Percentiles rank a stretch among this genome's conserved stretches.
Evolutionary conservation across 2,329 filamentous ascomycete species (phyloP).

Genomic region (Calonectria naviculata): DNA sequence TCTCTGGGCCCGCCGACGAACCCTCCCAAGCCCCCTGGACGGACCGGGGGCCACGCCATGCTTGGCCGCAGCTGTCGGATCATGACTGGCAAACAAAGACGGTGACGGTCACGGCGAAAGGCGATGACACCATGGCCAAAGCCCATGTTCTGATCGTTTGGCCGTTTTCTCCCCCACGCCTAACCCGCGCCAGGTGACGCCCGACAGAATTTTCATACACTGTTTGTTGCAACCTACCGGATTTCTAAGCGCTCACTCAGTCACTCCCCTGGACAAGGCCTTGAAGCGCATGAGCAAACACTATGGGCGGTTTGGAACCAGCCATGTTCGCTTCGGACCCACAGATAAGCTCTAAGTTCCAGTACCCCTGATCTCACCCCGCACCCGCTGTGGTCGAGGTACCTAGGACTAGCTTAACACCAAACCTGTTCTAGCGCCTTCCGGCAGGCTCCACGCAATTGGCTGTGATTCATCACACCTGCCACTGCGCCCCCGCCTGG

Average conservation of each 20-base stretch:
- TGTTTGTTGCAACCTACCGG: neutral
- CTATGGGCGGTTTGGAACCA: slow-evolving; percentile 29
- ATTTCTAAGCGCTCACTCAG: slow-evolving; percentile 28
- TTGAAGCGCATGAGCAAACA: slow-evolving; percentile 15
- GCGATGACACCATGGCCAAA: slow-evolving; percentile 11
- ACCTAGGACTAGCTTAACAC: slow-evolving; percentile 34
- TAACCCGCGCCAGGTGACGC: neutral
- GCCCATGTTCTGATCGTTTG: slow-evolving; percentile 12
- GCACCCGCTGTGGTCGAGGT: slow-evolving; percentile 27
- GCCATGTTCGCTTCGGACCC: slow-evolving; percentile 28
- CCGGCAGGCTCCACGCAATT: slow-evolving; percentile 39
- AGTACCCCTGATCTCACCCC: slow-evolving; percentile 29
- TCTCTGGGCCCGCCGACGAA: slow-evolving; percentile 12
- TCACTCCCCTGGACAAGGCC: slow-evolving; percentile 5
- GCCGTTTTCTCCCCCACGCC: neutral
- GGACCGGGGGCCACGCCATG: neutral
- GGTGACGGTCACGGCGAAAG: slow-evolving; percentile 19
- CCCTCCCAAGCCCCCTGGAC: slow-evolving; percentile 29
- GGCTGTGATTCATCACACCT: slow-evolving; percentile 53
- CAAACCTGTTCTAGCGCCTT: slow-evolving; percentile 53
- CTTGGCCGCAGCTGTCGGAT: slow-evolving; percentile 18
- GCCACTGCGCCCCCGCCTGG: slow-evolving; percentile 26
- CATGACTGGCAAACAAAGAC: slow-evolving; percentile 17
- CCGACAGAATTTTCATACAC: slow-evolving; percentile 6
- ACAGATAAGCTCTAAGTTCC: slow-evolving; percentile 24